These are phyloP conservation scores for Nicotiana benthamiana DNA, from an alignment of 257 asterid species.

Conservation along the genomic window DNA sequence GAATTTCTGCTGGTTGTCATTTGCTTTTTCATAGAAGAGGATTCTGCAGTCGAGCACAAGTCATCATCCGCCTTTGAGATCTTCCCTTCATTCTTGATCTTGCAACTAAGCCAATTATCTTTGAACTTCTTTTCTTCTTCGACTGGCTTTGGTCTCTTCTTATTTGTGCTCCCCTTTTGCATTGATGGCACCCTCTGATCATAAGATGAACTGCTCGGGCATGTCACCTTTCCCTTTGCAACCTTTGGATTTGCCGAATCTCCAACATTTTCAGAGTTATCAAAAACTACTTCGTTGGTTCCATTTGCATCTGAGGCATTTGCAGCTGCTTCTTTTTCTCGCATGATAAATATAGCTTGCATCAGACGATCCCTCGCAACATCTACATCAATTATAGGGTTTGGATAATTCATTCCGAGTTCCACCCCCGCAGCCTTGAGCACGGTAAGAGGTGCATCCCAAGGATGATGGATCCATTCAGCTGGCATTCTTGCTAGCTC, in stretches of 20 bases:
- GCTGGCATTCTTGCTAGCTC: slow-evolving; percentile 83
- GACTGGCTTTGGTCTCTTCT: slow-evolving; percentile 35
- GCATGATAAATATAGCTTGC: slow-evolving; percentile 61
- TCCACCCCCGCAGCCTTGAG: slow-evolving; percentile 80
- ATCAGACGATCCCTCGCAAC: slow-evolving; percentile 57
- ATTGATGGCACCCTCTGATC: slow-evolving; percentile 83
- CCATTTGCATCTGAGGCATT: slow-evolving; percentile 24
- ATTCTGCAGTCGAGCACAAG: slow-evolving; percentile 84
- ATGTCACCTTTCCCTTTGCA: slow-evolving; percentile 23
- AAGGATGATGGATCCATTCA: slow-evolving; percentile 96
- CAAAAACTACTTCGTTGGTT: slow-evolving; percentile 55
- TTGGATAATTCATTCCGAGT: slow-evolving; percentile 76
- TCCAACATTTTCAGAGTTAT: slow-evolving; percentile 37
- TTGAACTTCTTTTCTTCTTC: slow-evolving; percentile 27
- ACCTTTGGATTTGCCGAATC: slow-evolving; percentile 20
- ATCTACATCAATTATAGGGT: slow-evolving; percentile 64
- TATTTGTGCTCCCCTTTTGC: slow-evolving; percentile 21
- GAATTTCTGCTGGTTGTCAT: slow-evolving; percentile 28
- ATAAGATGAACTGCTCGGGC: slow-evolving; percentile 56
- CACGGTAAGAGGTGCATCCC: slow-evolving; percentile 70
- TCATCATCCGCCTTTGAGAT: slow-evolving; percentile 38
- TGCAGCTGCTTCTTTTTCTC: slow-evolving; percentile 44
- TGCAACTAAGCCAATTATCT: slow-evolving; percentile 19
- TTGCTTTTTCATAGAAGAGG: slow-evolving; percentile 50
- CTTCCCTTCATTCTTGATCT: slow-evolving; percentile 15